phyloP scores from a whole-genome alignment of 1,284 basidiomycete species.

The Papiliotrema terrestris region DNA sequence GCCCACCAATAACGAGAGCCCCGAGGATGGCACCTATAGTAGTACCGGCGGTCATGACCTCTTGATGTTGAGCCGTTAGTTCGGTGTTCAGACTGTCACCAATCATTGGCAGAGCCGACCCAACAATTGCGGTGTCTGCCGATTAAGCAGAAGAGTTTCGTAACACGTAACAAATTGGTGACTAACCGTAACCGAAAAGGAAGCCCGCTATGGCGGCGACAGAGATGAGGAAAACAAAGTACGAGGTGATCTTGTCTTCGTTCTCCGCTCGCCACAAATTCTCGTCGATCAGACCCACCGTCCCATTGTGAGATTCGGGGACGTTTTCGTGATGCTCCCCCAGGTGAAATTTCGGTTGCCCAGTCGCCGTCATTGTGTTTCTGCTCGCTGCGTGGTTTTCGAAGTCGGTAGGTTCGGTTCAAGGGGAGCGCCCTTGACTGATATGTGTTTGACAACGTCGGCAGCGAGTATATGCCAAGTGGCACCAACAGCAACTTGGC shows the following conservation, averaged over 20 bases:
- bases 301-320: no score
- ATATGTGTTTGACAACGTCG: no score
- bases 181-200: conserved; percentile 11
- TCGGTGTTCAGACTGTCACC: conserved; percentile 12
- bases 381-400: no score
- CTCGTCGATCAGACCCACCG: not conserved
- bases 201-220: conserved; percentile 9
- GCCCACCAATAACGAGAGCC: conserved; percentile 10
- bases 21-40: conserved; percentile 25
- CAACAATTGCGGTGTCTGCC: conserved; percentile 14
- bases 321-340: no score
- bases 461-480: no score
- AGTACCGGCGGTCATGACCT: conserved; percentile 21
- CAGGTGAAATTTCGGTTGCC: no score
- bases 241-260: not conserved
- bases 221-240: conserved; percentile 1
- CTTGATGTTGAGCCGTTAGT: conserved; percentile 11
- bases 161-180: not conserved
- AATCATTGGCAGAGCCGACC: conserved; percentile 16
- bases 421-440: no score
- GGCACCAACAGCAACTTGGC: no score
- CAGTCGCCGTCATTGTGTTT: no score
- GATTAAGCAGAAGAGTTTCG: not conserved
- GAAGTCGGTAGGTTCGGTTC: no score
- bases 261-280: not conserved